Evolutionary conservation across 768 basidiomycete species (phyloP), one percentile per base, ranked within the genome.

Genomic region (Epithele typhae): DNA sequence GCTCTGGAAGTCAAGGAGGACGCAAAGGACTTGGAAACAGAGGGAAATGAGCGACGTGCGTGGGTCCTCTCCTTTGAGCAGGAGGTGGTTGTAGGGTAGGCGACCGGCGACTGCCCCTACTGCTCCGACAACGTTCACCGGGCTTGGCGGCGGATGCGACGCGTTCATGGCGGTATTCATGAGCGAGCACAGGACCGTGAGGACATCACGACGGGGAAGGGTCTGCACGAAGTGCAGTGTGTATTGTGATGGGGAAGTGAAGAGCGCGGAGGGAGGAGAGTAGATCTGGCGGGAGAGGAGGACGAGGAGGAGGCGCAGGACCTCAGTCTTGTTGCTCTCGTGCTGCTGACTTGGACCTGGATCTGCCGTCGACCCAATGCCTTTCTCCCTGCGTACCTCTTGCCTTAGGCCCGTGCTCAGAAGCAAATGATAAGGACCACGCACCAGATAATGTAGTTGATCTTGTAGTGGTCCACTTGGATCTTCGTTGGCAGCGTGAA

Each of bases 241-340:
- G 59, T 89, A 92, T 36, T 79, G 73, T 3, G 88, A 87, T 0
- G 87, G 86, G 43, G 78, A 81, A 15, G 79, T 76, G 64, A 86
- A 79, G 18, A 96, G 66, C 5, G 78, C 74, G 15, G 76, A 72
- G 4, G 88, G 78, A 6, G 91, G 74, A 19, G 83, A 72, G 64
- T 95, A 95, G 48, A 97, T 92, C 55, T 95, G 90, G 19, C 87
- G 81, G 6, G 96, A 96, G 18, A 97, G 76, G 2, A 97, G 71
- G 41, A 96, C 78, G 32, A 93, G 81, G 37, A 98, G 73, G 33
- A 97, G 80, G 22, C 92, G 88, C 0, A 98, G 73, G 30, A 97
- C 86, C 69, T 97, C 93, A 2, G 80, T 82, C 61, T 87, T 92
- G 70, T 93, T 91, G 42, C 68, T 71, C 59, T 96, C 92, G 43